Evolutionary conservation across 2,329 filamentous ascomycete genomes (phyloP).

Genomic region (Arthrinium phaeospermum): DNA sequence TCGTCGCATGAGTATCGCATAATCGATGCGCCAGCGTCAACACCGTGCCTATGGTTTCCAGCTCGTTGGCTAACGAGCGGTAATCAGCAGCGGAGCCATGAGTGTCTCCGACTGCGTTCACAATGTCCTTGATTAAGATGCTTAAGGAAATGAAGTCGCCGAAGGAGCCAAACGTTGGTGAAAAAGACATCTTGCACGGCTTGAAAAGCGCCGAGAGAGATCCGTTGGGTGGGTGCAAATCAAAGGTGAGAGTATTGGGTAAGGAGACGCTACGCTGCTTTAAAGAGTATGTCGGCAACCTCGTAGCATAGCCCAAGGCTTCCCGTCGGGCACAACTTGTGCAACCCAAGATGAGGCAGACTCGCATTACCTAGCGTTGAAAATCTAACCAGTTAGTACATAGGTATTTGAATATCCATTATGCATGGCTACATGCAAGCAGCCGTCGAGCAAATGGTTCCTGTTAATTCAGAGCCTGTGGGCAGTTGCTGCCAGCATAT

Average conservation of each 20-base stretch:
- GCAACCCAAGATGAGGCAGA: no score
- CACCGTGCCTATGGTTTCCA: not conserved
- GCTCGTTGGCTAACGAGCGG: not conserved
- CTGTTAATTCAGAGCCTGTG: no score
- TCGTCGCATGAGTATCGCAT: not conserved
- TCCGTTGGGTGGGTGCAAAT: not conserved
- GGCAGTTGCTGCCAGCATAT: no score
- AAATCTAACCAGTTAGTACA: no score
- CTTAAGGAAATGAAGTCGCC: slow-evolving; percentile 11
- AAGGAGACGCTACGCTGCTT: no score
- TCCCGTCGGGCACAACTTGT: not conserved
- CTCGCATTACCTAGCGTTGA: no score
- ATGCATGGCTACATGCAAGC: no score
- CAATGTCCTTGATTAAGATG: slow-evolving; percentile 1
- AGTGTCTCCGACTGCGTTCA: not conserved
- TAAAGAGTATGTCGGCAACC: no score
- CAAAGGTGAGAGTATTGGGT: not conserved
- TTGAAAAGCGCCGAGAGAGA: not conserved
- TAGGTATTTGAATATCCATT: no score
- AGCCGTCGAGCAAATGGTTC: no score
- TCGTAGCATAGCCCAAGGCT: not conserved
- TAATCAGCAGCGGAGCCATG: not conserved
- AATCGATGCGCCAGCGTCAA: not conserved
- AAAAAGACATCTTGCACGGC: not conserved
- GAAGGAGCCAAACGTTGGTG: slow-evolving; percentile 5